A percentile compares a stretch with the other conserved stretches of the same genome.
Evolutionary conservation across 2,329 filamentous ascomycete genomes (phyloP).

Genomic region (Hypocrella siamensis): DNA sequence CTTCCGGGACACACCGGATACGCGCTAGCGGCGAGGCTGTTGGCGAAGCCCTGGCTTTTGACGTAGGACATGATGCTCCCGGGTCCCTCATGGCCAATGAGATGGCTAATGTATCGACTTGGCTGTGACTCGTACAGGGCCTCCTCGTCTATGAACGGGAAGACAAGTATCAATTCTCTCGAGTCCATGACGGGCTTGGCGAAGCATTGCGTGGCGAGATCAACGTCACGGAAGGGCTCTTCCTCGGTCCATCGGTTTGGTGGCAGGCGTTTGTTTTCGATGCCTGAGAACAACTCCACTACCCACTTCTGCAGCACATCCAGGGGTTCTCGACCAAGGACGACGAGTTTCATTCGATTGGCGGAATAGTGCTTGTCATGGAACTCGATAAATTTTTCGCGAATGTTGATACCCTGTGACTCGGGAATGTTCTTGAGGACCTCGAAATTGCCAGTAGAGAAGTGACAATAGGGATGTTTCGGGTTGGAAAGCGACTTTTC

Average conservation of each 20-base stretch:
- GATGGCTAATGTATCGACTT: conserved; percentile 70
- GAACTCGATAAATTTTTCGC: conserved; percentile 85
- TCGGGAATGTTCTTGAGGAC: conserved; percentile 74
- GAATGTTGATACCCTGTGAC: conserved; percentile 64
- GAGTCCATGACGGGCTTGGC: conserved; percentile 87
- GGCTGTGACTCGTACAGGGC: conserved; percentile 65
- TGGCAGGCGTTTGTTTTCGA: conserved; percentile 67
- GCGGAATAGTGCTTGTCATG: conserved; percentile 82
- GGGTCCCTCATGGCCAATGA: conserved; percentile 85
- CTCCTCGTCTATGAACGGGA: conserved; percentile 78
- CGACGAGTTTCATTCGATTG: conserved; percentile 83
- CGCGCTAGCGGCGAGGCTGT: conserved; percentile 62
- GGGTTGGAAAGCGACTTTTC: conserved; percentile 81
- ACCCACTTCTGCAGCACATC: conserved; percentile 77
- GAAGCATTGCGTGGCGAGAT: conserved; percentile 56
- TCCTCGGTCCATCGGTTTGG: conserved; percentile 39
- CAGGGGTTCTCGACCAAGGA: conserved; percentile 66
- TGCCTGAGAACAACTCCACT: conserved; percentile 62
- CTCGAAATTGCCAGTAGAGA: conserved; percentile 79
- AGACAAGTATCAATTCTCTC: conserved; percentile 62
- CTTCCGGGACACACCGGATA: conserved; percentile 62
- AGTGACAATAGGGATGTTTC: conserved; percentile 77
- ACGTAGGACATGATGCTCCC: conserved; percentile 83
- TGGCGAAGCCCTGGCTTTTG: conserved; percentile 83
- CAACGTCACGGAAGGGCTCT: conserved; percentile 30